Evolutionary conservation across 2,329 filamentous ascomycete genomes (phyloP), one percentile per base, ranked within the genome.

Genomic region (Fusarium tanahbumbuense): DNA sequence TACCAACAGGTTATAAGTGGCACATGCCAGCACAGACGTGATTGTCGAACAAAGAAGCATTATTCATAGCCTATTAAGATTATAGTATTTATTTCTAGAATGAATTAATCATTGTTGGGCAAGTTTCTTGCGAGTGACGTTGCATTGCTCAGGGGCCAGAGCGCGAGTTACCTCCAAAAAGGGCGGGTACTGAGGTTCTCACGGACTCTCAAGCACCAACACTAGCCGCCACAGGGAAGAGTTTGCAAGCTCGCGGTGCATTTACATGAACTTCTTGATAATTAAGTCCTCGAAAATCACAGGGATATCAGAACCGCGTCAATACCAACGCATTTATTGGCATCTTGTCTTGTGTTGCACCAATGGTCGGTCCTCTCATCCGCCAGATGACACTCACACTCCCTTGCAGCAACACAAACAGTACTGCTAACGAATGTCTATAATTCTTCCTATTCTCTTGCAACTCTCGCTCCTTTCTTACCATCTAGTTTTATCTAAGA

Each of bases 111-210:
- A 5, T 10, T 37, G 18, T 57, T 64, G 34, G 44, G 9, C 23
- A 47, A 37, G 22, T 25, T 45, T 45, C 23, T 25, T 27, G 27
- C 22, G 30, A 47, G 42, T 56, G 63, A 50, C 37, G 54, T 56
- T 59, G 37, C 40, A 44, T 32, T 56, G 27, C 41, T 70, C 67
- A 70, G 67, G 67, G 67, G 63, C 45, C 45, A 40, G 32, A 41
- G 30, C 41, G 54, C 46, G 57, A 71, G 57, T 59, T 58, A 53
- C 46, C 47, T 60, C 63, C 44, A 28, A 61, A 66, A 61, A 63
- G 58, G 50, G 53, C 59, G 52, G 58, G 42, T 53, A 52, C 40
- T 64, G 57, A 70, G 46, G 59, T 32, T 59, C 58, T 70, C 64
- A 55, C 47, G 50, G 27, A 61, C 47, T 57, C 47, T 28, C 56